A percentile compares a stretch with the other conserved stretches of the same genome.
Evolutionary conservation across 495 filamentous ascomycete genomes (phyloP).

Genomic region (Friedmanniomyces simplex): DNA sequence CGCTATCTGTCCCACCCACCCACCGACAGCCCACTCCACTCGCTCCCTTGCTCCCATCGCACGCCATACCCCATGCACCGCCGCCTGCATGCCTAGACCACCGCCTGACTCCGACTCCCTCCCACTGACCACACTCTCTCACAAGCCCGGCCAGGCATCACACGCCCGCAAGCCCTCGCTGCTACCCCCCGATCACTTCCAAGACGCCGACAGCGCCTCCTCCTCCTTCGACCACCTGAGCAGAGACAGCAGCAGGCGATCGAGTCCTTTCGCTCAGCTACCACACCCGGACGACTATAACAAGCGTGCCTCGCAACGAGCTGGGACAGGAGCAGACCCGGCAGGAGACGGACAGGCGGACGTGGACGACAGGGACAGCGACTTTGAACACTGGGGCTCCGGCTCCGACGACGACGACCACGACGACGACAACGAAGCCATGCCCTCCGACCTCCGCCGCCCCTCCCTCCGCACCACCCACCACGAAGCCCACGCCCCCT

Average conservation of each 20-base stretch:
- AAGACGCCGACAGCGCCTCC: conserved; percentile 2
- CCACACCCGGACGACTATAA: conserved; percentile 7
- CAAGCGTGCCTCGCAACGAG: neutral
- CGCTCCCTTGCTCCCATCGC: neutral
- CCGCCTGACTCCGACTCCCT: conserved; percentile 8
- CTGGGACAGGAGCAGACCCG: neutral
- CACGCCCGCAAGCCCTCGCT: neutral
- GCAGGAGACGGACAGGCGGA: conserved; percentile 3
- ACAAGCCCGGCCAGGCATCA: neutral
- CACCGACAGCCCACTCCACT: no score
- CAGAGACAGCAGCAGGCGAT: conserved; percentile 9
- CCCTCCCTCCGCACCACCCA: conserved; percentile 10
- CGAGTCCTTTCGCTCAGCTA: conserved; percentile 8
- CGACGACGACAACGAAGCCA: conserved; percentile 17
- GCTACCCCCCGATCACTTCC: conserved; percentile 10
- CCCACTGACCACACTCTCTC: neutral
- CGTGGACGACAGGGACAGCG: conserved; percentile 22
- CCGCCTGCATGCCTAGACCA: conserved; percentile 24
- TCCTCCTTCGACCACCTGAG: conserved; percentile 19
- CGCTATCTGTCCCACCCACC: no score
- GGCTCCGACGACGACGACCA: conserved; percentile 13
- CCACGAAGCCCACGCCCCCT: conserved; percentile 9
- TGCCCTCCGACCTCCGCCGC: conserved; percentile 28
- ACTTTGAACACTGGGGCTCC: conserved; percentile 18
- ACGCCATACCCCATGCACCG: neutral